Conservation (phyloP, 768 basidiomycete species). For the Leucogyrophana mollusca region DNA sequence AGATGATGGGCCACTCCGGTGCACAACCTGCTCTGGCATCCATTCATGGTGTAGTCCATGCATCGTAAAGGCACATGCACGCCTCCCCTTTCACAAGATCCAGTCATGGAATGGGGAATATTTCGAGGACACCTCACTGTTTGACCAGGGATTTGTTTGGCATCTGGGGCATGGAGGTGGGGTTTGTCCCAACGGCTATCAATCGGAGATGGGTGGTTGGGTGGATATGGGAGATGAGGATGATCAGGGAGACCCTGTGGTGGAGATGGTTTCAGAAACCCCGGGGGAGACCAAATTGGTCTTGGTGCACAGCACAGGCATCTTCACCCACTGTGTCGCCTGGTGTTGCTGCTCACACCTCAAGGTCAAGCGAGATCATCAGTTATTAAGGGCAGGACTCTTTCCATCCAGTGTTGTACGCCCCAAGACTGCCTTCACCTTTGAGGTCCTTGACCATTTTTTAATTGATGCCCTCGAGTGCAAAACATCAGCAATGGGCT, state of each 20-base stretch:
- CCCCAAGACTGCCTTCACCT: slow-evolving; percentile 8
- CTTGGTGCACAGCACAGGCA: not conserved
- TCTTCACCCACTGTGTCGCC: slow-evolving; percentile 1
- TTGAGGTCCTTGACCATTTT: slow-evolving; percentile 6
- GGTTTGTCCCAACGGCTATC: slow-evolving; percentile 11
- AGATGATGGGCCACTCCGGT: slow-evolving; percentile 1
- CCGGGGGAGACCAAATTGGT: no score
- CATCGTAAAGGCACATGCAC: not conserved
- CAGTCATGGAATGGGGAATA: slow-evolving; percentile 18
- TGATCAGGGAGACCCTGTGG: not conserved
- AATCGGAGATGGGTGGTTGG: not conserved
- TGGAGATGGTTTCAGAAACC: no score
- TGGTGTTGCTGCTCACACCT: slow-evolving; percentile 3
- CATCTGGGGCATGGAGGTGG: slow-evolving; percentile 20
- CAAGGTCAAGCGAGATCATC: no score
- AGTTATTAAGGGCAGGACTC: not conserved
- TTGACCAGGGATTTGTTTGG: slow-evolving; percentile 16
- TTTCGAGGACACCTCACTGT: slow-evolving; percentile 12
- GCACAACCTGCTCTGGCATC: not conserved
- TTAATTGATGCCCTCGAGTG: slow-evolving; percentile 7
- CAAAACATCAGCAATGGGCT: slow-evolving; percentile 13
- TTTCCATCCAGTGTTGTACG: slow-evolving; percentile 4
- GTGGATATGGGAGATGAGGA: not conserved
- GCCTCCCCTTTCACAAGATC: slow-evolving; percentile 15
- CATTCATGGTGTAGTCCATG: slow-evolving; percentile 1